These are phyloP conservation scores for Papiliotrema nemorosa DNA, from an alignment of 1,284 basidiomycete species.

Conservation along the genomic window DNA sequence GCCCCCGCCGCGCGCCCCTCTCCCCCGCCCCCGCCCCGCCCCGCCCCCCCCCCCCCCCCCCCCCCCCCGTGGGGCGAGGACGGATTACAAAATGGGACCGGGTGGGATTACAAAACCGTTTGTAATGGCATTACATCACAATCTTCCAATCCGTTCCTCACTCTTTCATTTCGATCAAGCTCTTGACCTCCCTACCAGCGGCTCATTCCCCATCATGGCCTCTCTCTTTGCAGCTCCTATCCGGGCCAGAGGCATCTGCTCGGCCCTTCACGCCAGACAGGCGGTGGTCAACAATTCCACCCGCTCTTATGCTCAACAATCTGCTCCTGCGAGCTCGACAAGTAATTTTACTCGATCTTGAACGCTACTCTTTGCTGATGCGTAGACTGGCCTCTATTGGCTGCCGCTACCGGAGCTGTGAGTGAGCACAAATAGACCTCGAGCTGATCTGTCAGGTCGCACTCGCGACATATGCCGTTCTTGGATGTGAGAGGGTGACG, in stretches of 20 bases:
- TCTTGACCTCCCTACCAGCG: no score
- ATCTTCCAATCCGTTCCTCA: background rate
- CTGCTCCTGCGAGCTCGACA: background rate
- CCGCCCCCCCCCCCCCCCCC: no score
- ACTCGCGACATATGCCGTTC: conserved; percentile 40
- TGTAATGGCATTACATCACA: background rate
- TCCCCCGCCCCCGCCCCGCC: no score
- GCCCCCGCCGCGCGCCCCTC: no score
- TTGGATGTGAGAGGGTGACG: conserved; percentile 5
- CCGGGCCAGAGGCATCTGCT: no score
- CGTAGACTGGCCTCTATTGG: conserved; percentile 32
- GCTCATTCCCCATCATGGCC: no score
- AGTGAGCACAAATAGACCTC: conserved; percentile 5
- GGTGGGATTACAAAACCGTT: conserved; percentile 3
- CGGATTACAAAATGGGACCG: no score
- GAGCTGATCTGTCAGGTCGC: conserved; percentile 23
- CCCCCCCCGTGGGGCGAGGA: no score
- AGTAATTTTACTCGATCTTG: background rate
- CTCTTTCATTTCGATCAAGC: no score
- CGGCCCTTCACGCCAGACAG: background rate
- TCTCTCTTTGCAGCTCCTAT: no score
- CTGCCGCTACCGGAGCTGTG: conserved; percentile 37
- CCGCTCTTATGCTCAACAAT: background rate
- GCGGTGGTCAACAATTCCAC: background rate
- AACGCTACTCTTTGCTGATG: background rate